Evolutionary conservation across 805 yeast species (phyloP), one percentile per base, ranked within the genome.

Genomic region (Suhomyces pyralidae): DNA sequence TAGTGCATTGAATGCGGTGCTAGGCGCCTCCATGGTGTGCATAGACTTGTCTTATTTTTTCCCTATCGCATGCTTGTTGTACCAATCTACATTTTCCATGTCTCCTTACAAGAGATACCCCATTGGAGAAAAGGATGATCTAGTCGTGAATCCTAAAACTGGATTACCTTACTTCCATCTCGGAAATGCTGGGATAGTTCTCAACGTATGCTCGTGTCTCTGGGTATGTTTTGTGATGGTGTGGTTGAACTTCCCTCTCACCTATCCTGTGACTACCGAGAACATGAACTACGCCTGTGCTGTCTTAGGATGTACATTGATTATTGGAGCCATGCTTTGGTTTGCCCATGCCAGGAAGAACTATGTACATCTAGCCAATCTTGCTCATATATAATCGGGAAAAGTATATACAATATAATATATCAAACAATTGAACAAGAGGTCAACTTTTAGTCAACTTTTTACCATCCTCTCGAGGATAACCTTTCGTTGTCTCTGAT

Each of bases 401-500:
- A 19, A 15, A 38, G 15, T 17, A 38, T 38, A 12, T 40, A 40
- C 43, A 19, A 12, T 19, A 19, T 6, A 32, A 32, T n/a, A n/a
- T n/a, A n/a, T 32, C 36, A 42, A 24, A 28, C 32, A 28, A 10
- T 28, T 26, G 30, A 26, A 26, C 30, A 26, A 26, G 30, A 8
- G 12, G 10, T 26, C 30, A 26, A 26, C 30, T 26, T 26, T 28
- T 28, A 28, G 28, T 26, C 28, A 26, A 42, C 25, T 14, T 25
- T 49, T 64, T 67, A 81, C 84, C 84, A 81, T 3, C 84, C 85
- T 57, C 81, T 76, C 32, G 73, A 67, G 3, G 84, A 77, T 52
- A 81, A 66, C 50, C 74, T 78, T 57, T 81, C 81, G 15, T 67
- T 64, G 40, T 73, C 72, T 51, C 63, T 69, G 59, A 84, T 76